Conservation (phyloP, 1,284 basidiomycete genomes). For the Lignosus rhinocerotis region DNA sequence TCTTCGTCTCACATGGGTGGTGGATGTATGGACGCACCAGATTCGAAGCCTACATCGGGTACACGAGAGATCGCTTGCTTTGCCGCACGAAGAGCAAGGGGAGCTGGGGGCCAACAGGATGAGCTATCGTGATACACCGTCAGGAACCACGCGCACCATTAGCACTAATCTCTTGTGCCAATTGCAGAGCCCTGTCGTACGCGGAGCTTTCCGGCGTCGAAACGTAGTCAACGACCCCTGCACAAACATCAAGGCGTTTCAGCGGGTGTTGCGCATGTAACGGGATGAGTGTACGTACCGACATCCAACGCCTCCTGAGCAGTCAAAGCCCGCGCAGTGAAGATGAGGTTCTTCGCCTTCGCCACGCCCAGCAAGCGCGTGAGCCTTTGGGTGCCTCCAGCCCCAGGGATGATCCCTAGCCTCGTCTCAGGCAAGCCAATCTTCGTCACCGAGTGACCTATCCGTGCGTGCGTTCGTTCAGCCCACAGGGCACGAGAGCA, state of each 20-base stretch:
- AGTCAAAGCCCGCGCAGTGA: constrained; percentile 68
- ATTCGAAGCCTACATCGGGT: constrained; percentile 73
- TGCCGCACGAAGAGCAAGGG: constrained; percentile 85
- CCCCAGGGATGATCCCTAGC: constrained; percentile 93
- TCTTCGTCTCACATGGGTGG: background rate
- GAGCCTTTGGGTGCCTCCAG: constrained; percentile 90
- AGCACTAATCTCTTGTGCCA: constrained; percentile 66
- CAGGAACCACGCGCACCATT: constrained; percentile 54
- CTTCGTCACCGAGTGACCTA: constrained; percentile 63
- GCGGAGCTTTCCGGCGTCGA: constrained; percentile 60
- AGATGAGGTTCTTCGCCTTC: constrained; percentile 88
- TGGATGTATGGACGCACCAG: constrained; percentile 45
- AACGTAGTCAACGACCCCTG: constrained; percentile 81
- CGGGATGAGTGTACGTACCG: constrained; percentile 49
- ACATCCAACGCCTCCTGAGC: constrained; percentile 73
- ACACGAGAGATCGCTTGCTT: constrained; percentile 88
- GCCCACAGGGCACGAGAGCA: background rate
- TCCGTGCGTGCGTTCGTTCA: constrained; percentile 22
- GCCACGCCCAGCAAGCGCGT: constrained; percentile 80
- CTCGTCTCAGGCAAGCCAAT: constrained; percentile 84
- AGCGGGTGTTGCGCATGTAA: background rate
- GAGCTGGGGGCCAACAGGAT: constrained; percentile 51
- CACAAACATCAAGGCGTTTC: background rate
- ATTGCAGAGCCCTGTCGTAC: constrained; percentile 62
- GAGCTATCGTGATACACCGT: background rate